Evolutionary conservation across 1,284 basidiomycete genomes (phyloP), one percentile per base, ranked within the genome.

Genomic region (Prillingera fragicola): DNA sequence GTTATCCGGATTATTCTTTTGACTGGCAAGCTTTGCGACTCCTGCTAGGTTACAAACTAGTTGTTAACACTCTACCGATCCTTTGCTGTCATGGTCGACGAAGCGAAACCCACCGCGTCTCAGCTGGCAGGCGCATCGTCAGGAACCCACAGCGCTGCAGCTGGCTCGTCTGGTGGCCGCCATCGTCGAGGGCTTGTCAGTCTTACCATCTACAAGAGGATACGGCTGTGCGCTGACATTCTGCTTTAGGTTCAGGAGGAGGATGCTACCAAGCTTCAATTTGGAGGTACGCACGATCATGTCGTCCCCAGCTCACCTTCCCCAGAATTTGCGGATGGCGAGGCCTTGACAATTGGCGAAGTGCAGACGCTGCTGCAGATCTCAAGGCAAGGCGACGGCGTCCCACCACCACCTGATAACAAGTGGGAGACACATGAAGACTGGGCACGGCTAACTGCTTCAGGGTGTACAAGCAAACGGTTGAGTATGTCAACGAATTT

Each of bases 251-350:
- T 57, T 14, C 54, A 51, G 18, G 67, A 69, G 33, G 67, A 69
- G 39, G 67, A 69, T 49, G 67, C 67, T 25, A 67, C 65, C 19
- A 69, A 69, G 50, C 52, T 69, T 18, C 65, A 69, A 50, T 69
- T 69, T 38, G 67, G 67, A 47, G 65, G 65, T 63, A 21, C 3
- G 47, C n/a, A 21, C 10, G 29, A 8, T n/a, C n/a, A 23, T 23
- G 7, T 8, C 23, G 13, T 9, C 4, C 3, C 36, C 15, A 37
- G 24, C 10, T 34, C 36, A 18, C 36, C 36, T 25, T 17, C 9
- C 24, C 15, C 41, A 68, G 67, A 67, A 15, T 67, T 66, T 33
- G 59, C 57, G 18, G 56, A 65, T 32, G 61, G 62, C 17, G 65
- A 69, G 51, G 61, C 67, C 8, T 45, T 69, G 14, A 69, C 63